Evolutionary conservation across 192 early-diverging fungal species (phyloP), one percentile per base, ranked within the genome.

Genomic region (Coemansia sp.): DNA sequence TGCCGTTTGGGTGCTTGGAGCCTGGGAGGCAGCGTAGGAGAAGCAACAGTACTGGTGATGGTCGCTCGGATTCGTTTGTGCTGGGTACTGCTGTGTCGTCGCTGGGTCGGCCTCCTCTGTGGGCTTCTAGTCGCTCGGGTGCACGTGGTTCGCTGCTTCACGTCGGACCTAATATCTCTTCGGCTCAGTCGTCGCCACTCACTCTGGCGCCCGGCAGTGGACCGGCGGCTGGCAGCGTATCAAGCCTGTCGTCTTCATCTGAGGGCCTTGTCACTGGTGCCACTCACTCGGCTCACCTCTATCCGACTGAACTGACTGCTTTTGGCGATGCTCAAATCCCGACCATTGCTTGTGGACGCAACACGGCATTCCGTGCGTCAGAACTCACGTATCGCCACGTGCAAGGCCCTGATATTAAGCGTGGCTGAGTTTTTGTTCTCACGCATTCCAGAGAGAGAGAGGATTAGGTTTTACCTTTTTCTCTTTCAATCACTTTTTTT

Each of bases 181-280:
- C 81, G 16, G 68, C 76, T 3, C 81, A 78, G 44, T 84, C 76
- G 46, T 84, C 81, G 65, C 81, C 81, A 18, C 46, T 61, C 3
- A 65, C 41, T 0, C 29, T 40, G 33, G 55, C 34, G 34, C 34
- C 34, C 34, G 34, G 34, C 34, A 8, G 34, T 36, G 58, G 52
- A 13, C 36, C 53, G 18, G 46, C 66, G 9, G 58, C 58, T 4
- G 57, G 72, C 66, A 75, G 43, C 55, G 64, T 73, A 1, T 73
- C 80, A 6, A 74, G 66, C 13, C 69, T 73, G 38, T 72, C 69
- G 27, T 65, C 69, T 18, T 65, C 60, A 12, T 16, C 60, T 1
- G 73, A 69, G 49, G 39, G 13, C 43, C 27, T 60, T 11, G 58
- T 31, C 18, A 36, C 66, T 2, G 50, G 62, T 15, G 40, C 62